Evolutionary conservation across 1,139 yeast genomes (phyloP), one percentile per base, ranked within the genome.

Genomic region (Yamadazyma dendronema): DNA sequence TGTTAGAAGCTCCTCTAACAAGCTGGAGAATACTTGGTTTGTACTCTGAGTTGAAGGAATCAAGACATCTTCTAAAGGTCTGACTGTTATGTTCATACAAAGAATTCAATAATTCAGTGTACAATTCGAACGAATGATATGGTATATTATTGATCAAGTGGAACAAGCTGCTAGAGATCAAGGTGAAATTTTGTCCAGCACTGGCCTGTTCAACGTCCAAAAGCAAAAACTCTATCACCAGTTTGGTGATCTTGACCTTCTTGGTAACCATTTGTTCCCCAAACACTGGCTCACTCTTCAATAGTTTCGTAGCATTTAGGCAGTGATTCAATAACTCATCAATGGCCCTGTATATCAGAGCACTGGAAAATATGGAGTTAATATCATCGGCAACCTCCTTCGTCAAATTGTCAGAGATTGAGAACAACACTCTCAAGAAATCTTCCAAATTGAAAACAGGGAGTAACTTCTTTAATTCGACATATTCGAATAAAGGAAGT

Each of bases 201-300:
- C 37, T 21, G 4, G 34, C 25, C 12, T 19, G 19, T 3, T 23
- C 30, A 13, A 33, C 28, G 27, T 37, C 38, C 15, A 47, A 43
- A 16, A 42, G 40, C 41, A 68, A 52, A 19, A 65, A 56, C 9
- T 53, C 54, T 22, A 70, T 51, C 6, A 68, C 46, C 55, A 53
- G 56, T 11, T 49, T 41, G 19, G 65, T 50, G 3, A 71, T 58
- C 2, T 44, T 53, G 4, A 62, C 49, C 39, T 67, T 67, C 41
- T 47, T 57, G 28, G 61, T 54, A 10, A 65, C 65, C 11, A 67
- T 50, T 42, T 67, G 75, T 56, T 62, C 63, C 2, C 66, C 58
- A 36, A 67, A 49, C 13, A 53, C 58, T 31, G 57, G 59, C 31
- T 63, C 64, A 25, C 49, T 56, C 26, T 59, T 65, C 28, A 58